Base-by-base conservation (phyloP, 148 eudicot genomes). In the Amaranthus palmeri region DNA sequence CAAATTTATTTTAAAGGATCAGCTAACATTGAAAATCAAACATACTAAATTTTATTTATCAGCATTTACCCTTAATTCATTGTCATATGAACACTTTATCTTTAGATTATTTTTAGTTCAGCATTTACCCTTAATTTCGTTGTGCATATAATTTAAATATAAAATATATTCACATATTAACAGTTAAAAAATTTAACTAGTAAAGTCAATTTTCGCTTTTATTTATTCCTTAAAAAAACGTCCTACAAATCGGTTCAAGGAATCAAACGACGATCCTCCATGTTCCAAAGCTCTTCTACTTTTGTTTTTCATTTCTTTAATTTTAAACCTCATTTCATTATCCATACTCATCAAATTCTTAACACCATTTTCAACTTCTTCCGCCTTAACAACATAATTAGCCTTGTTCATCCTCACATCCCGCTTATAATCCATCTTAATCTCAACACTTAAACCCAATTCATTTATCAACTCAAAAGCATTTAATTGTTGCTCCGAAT, bases 251-350 rank as follows among this genome's bases (percentile, higher is more conserved):
- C 70, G 72, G 8, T 63, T 67, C 4, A 81, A n/a, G 17, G 36
- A 57, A 5, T 42, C 1, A 10, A 61, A 52, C 7, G 87, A 84
- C 2, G 83, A 78, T 0, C 87, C 87, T 6, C 72, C 82, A 2
- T 79, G 74, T 48, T 50, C 71, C n/a, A 81, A 17, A 15, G 81
- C 74, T 63, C 8, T 62, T 47, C 65, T 81, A 12, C 81, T 60
- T 54, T 53, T 25, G 8, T 73, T 72, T 4, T 69, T 70, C 49
- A 76, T 78, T 3, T 61, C 65, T 44, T 46, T 66, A 4, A 72
- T 75, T 49, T 47, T 85, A 14, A 25, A 10, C 65, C 75, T 74
- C 12, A 51, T 53, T 44, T 40, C 71, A 10, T 54, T 50, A 52
- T 58, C 48, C 68, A 4, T 17, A 61, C n/a, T 67, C 79, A 75